A percentile compares a stretch with the other conserved stretches of the same genome.
These are phyloP conservation scores for Paraphaeosphaeria sporulosa DNA, from an alignment of 2,329 filamentous ascomycete genomes.

Conservation along the genomic window DNA sequence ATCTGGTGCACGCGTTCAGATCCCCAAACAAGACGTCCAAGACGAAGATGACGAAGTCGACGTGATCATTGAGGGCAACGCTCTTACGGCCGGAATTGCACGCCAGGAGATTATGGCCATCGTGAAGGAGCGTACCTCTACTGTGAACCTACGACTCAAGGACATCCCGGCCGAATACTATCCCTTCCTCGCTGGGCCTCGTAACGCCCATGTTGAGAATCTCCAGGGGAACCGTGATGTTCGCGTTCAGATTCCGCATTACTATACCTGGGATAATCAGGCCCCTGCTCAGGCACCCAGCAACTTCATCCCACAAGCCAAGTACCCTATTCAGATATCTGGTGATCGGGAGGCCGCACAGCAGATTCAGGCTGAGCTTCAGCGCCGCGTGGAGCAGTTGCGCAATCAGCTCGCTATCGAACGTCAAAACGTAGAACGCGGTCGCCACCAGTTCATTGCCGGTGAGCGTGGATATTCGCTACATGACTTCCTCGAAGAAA, in stretches of 20 bases:
- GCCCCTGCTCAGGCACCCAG: constrained; percentile 70
- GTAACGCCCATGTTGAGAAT: constrained; percentile 71
- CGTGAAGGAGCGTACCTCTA: constrained; percentile 83
- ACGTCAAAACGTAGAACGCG: constrained; percentile 82
- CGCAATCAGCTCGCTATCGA: constrained; percentile 78
- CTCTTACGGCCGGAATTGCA: constrained; percentile 84
- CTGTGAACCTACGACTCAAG: constrained; percentile 80
- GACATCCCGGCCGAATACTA: constrained; percentile 91
- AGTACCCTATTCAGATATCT: constrained; percentile 82
- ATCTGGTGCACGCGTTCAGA: constrained; percentile 87
- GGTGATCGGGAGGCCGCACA: constrained; percentile 87
- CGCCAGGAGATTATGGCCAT: constrained; percentile 85
- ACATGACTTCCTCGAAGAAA: constrained; percentile 87
- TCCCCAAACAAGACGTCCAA: constrained; percentile 83
- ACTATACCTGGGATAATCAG: constrained; percentile 75
- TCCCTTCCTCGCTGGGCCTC: constrained; percentile 87
- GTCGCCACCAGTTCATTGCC: constrained; percentile 93
- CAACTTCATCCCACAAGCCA: constrained; percentile 75
- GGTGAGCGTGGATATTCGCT: constrained; percentile 81
- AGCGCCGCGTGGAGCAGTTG: constrained; percentile 78
- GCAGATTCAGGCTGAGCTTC: constrained; percentile 79
- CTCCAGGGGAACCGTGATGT: constrained; percentile 79
- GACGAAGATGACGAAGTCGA: constrained; percentile 81
- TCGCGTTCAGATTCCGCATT: constrained; percentile 81
- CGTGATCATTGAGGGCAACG: constrained; percentile 89